These are phyloP conservation scores for Candida silvatica DNA, from an alignment of 805 yeast genomes.

Conservation along the genomic window DNA sequence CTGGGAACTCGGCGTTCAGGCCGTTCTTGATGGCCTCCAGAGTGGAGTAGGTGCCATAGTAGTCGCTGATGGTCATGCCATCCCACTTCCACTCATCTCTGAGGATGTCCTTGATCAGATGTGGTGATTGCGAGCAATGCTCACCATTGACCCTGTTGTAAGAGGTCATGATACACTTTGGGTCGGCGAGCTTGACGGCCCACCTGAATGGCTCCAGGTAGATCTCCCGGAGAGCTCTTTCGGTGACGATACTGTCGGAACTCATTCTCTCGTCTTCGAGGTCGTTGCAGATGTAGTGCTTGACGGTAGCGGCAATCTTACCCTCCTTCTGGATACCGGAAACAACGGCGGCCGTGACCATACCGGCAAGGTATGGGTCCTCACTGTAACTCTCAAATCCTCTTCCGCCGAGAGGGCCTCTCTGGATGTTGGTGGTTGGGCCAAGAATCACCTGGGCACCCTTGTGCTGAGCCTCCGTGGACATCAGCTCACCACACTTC, in stretches of 20 bases:
- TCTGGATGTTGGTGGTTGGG: slow-evolving; percentile 30
- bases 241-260: slow-evolving; percentile 41
- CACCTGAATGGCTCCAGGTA: slow-evolving; percentile 57
- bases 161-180: slow-evolving; percentile 51
- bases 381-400: slow-evolving; percentile 33
- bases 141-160: slow-evolving; percentile 57
- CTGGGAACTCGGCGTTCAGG: slow-evolving; percentile 61
- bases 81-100: slow-evolving; percentile 50
- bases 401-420: slow-evolving; percentile 38
- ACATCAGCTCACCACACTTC: slow-evolving; percentile 34
- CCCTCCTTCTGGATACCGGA: slow-evolving; percentile 45
- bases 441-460: slow-evolving; percentile 32
- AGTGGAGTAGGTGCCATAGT: slow-evolving; percentile 49
- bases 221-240: slow-evolving; percentile 57
- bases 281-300: slow-evolving; percentile 58
- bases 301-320: slow-evolving; percentile 43
- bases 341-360: slow-evolving; percentile 38
- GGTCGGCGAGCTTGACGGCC: slow-evolving; percentile 43
- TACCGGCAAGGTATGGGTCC: slow-evolving; percentile 36
- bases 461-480: slow-evolving; percentile 33
- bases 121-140: slow-evolving; percentile 41
- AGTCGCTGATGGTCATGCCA: slow-evolving; percentile 54
- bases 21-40: slow-evolving; percentile 43
- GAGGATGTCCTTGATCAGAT: slow-evolving; percentile 36
- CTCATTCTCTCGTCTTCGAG: slow-evolving; percentile 46